Evolutionary conservation across 192 early-diverging fungal species (phyloP).

Genomic region (Rhizophlyctis rosea): DNA sequence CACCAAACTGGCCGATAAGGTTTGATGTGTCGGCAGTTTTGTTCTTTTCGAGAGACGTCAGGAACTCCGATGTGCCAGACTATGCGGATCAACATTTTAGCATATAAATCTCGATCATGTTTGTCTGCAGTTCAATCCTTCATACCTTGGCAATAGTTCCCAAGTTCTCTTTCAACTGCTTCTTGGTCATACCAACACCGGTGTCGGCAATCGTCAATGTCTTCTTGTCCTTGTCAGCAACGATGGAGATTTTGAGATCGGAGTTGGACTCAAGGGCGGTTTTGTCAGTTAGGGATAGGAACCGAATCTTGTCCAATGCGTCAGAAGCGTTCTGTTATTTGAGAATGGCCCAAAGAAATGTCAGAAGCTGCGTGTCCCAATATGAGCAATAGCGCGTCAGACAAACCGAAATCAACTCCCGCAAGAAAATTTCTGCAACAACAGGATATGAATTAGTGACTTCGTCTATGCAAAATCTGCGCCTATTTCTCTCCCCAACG

Average conservation of each 20-base stretch:
- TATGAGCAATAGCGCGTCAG: slow-evolving; percentile 1
- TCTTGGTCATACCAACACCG: slow-evolving; percentile 93
- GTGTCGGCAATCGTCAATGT: slow-evolving; percentile 85
- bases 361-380: slow-evolving; percentile 2
- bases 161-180: slow-evolving; percentile 83
- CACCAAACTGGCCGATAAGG: slow-evolving; percentile 98
- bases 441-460: slow-evolving; percentile 1
- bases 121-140: neutral
- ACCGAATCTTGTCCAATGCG: slow-evolving; percentile 92
- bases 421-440: slow-evolving; percentile 86
- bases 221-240: slow-evolving; percentile 67
- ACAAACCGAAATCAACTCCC: slow-evolving; percentile 84
- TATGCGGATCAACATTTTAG: neutral
- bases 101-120: neutral
- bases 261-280: slow-evolving; percentile 54
- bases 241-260: slow-evolving; percentile 81
- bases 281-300: slow-evolving; percentile 70
- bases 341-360: neutral
- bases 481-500: neutral
- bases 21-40: slow-evolving; percentile 59
- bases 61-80: slow-evolving; percentile 90
- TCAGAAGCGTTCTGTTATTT: slow-evolving; percentile 76
- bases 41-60: slow-evolving; percentile 77
- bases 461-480: neutral
- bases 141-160: slow-evolving; percentile 90